Conservation (phyloP, 78 protist genomes). For the Reticulomyxa filosa region DNA sequence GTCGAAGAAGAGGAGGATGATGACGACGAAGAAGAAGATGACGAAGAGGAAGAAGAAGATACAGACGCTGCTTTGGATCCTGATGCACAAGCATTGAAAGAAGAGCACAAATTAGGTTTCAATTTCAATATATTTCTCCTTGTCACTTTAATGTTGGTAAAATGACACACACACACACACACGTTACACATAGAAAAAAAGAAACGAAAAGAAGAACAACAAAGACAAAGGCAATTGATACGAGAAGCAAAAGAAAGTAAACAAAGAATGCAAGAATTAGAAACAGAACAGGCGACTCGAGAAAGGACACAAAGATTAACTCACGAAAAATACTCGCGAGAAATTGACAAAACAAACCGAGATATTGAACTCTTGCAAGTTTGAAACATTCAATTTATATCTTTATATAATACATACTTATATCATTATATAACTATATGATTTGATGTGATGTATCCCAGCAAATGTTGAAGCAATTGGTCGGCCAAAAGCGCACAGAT, state of each 20-base stretch:
- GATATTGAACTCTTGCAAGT: too few species aligned
- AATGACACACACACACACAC: not conserved
- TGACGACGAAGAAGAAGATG: not conserved
- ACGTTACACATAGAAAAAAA: not conserved
- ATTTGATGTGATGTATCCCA: too few species aligned
- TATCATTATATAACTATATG: too few species aligned
- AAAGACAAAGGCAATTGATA: not conserved
- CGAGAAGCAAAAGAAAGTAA: not conserved
- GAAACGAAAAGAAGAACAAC: not conserved
- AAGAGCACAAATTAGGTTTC: not conserved
- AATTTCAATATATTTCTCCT: too few species aligned
- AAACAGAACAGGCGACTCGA: not conserved
- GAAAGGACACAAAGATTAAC: not conserved
- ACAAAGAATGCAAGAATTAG: not conserved
- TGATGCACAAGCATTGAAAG: not conserved
- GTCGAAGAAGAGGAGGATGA: not conserved
- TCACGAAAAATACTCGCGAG: too few species aligned
- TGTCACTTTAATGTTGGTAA: too few species aligned
- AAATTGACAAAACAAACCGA: too few species aligned
- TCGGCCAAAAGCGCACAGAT: too few species aligned
- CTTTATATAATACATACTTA: too few species aligned
- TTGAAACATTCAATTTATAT: too few species aligned
- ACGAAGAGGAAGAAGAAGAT: not conserved
- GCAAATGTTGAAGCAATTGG: too few species aligned
- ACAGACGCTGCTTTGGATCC: not conserved